Evolutionary conservation across 75 land plant genomes (phyloP).

Genomic region (Sequoiadendron giganteum): DNA sequence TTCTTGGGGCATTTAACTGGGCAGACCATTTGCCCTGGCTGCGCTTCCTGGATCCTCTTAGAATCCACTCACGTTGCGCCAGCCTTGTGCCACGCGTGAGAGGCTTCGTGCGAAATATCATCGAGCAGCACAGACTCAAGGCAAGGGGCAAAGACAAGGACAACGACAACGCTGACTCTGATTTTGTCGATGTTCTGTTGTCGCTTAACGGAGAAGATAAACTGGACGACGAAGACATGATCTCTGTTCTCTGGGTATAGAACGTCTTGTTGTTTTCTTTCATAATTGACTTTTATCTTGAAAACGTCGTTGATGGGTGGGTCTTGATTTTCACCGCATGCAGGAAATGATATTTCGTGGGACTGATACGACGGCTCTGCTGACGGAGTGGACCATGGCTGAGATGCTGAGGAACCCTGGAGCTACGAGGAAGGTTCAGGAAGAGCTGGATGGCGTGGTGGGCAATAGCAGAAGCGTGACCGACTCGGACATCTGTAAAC

Average conservation of each 20-base stretch:
- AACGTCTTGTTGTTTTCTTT: too few species aligned
- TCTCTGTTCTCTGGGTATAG: too few species aligned
- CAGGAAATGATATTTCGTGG: slow-evolving; percentile 96
- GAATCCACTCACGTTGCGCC: slow-evolving; percentile 55
- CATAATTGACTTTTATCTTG: neutral
- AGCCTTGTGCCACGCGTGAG: slow-evolving; percentile 60
- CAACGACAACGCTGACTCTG: slow-evolving; percentile 4
- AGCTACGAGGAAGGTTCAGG: too few species aligned
- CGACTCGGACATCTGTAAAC: slow-evolving; percentile 50
- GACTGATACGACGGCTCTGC: slow-evolving; percentile 77
- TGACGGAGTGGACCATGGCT: too few species aligned
- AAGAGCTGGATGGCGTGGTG: too few species aligned
- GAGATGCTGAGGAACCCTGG: too few species aligned
- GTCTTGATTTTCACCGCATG: neutral
- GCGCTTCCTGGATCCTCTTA: too few species aligned
- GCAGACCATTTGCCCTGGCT: too few species aligned
- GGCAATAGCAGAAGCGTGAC: neutral
- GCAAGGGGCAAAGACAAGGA: too few species aligned
- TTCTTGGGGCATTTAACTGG: too few species aligned
- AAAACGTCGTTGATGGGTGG: slow-evolving; percentile 5
- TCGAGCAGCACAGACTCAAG: too few species aligned
- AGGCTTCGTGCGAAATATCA: slow-evolving; percentile 45
- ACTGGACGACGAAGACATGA: too few species aligned
- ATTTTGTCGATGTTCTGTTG: slow-evolving; percentile 76
- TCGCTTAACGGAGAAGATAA: slow-evolving; percentile 50